These are phyloP conservation scores for Rheum nobile DNA, from an alignment of 148 eudicot genomes.

Conservation along the genomic window DNA sequence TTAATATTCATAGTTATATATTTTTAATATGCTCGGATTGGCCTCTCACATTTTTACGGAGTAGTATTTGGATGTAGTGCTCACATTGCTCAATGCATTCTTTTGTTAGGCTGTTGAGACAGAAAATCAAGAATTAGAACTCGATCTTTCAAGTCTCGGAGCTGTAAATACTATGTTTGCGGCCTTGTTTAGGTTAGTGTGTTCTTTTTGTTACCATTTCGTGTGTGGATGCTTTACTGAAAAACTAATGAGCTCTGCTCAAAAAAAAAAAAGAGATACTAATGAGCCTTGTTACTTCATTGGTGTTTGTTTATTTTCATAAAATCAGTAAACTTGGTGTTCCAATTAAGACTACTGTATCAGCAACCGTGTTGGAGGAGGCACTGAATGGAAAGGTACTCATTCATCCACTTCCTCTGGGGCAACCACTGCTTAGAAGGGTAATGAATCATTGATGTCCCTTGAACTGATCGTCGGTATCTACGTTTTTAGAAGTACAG, in stretches of 20 bases:
- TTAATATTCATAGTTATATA: background rate
- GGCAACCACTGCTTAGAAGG: slow-evolving; percentile 67
- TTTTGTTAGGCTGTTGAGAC: slow-evolving; percentile 74
- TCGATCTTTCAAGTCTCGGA: slow-evolving; percentile 98
- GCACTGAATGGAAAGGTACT: slow-evolving; percentile 71
- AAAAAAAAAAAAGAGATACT: too few species aligned
- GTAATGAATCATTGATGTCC: slow-evolving; percentile 21
- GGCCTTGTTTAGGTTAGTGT: slow-evolving; percentile 71
- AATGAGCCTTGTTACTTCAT: too few species aligned
- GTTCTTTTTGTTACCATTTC: slow-evolving; percentile 1
- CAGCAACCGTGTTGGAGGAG: slow-evolving; percentile 93
- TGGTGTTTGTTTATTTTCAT: slow-evolving; percentile 7
- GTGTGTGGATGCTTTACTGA: background rate
- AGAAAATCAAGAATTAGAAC: slow-evolving; percentile 85
- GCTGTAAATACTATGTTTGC: slow-evolving; percentile 93
- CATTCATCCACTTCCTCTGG: slow-evolving; percentile 54
- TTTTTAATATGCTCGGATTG: background rate
- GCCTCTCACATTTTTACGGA: background rate
- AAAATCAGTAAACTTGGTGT: slow-evolving; percentile 81
- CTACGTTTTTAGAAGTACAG: background rate
- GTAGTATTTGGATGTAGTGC: background rate
- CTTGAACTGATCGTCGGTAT: background rate
- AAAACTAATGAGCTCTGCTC: background rate
- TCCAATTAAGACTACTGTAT: slow-evolving; percentile 91
- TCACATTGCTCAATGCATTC: slow-evolving; percentile 10